These are phyloP conservation scores for Aspergillus campestris DNA, from an alignment of 495 filamentous ascomycete species.

Conservation along the genomic window DNA sequence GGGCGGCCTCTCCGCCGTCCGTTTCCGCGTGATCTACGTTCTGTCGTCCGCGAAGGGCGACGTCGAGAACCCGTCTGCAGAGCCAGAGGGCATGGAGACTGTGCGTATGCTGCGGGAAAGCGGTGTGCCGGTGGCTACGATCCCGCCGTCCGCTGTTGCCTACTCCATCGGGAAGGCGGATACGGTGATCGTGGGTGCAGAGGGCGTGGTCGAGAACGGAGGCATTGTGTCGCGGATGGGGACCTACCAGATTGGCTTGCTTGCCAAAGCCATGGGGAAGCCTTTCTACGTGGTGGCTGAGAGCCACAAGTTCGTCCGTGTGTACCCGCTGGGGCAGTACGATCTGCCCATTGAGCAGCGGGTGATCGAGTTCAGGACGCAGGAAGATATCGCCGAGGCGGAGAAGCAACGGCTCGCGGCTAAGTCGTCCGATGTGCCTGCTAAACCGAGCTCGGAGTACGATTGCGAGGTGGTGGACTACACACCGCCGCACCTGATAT, in stretches of 20 bases:
- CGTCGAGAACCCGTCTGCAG: constrained; percentile 25
- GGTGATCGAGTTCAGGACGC: constrained; percentile 60
- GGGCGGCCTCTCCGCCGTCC: constrained; percentile 45
- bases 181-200: constrained; percentile 84
- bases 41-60: constrained; percentile 30
- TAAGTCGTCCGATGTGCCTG: neutral
- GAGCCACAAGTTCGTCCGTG: constrained; percentile 86
- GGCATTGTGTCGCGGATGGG: constrained; percentile 86
- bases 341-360: constrained; percentile 69
- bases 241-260: constrained; percentile 79
- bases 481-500: constrained; percentile 75
- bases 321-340: constrained; percentile 71
- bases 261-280: constrained; percentile 69
- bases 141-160: constrained; percentile 71
- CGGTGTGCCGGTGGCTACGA: constrained; percentile 76
- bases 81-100: constrained; percentile 50
- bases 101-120: constrained; percentile 61
- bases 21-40: constrained; percentile 84
- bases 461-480: constrained; percentile 66
- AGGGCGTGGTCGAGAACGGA: constrained; percentile 89
- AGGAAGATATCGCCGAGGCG: constrained; percentile 40
- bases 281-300: constrained; percentile 89
- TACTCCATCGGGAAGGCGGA: constrained; percentile 76
- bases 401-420: constrained; percentile 19
- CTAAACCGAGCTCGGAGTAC: constrained; percentile 4